phyloP scores from a whole-genome alignment of 2,329 filamentous ascomycete genomes.

The Arthrobotrys megalospora region DNA sequence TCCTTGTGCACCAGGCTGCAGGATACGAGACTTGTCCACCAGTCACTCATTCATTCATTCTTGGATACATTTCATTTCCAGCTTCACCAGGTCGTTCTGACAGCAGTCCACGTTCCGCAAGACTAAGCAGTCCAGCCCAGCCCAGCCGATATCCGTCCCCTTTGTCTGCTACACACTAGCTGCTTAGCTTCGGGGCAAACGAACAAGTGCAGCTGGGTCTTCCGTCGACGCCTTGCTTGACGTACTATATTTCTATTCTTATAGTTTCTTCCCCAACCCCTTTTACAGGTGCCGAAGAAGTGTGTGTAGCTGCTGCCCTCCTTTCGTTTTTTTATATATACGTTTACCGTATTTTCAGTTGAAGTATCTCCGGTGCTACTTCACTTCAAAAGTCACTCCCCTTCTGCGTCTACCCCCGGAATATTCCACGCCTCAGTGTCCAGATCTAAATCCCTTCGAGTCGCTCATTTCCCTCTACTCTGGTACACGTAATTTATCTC shows the following conservation, averaged over 20 bases:
- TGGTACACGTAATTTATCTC: slow-evolving; percentile 12
- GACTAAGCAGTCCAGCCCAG: neutral
- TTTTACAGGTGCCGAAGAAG: slow-evolving; percentile 1
- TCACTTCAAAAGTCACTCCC: neutral
- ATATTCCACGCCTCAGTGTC: slow-evolving; percentile 12
- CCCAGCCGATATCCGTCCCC: neutral
- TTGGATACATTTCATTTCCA: slow-evolving; percentile 4
- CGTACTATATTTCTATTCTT: slow-evolving; percentile 15
- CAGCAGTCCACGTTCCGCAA: slow-evolving; percentile 2
- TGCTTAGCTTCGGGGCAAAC: slow-evolving; percentile 23
- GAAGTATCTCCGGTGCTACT: neutral
- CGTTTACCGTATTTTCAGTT: neutral
- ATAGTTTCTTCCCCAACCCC: neutral
- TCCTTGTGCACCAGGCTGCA: neutral
- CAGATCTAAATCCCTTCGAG: slow-evolving; percentile 1
- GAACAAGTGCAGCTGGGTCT: slow-evolving; percentile 7
- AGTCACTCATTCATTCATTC: slow-evolving; percentile 22
- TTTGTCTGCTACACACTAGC: neutral
- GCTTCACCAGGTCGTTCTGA: slow-evolving; percentile 8
- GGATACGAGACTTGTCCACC: neutral
- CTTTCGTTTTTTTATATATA: neutral
- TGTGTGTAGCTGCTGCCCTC: neutral
- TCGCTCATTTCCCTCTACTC: slow-evolving; percentile 26
- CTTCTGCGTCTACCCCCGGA: slow-evolving; percentile 19
- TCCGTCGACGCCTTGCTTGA: slow-evolving; percentile 15